phyloP scores from a whole-genome alignment of 495 filamentous ascomycete genomes.

The Lophiotrema nucula region DNA sequence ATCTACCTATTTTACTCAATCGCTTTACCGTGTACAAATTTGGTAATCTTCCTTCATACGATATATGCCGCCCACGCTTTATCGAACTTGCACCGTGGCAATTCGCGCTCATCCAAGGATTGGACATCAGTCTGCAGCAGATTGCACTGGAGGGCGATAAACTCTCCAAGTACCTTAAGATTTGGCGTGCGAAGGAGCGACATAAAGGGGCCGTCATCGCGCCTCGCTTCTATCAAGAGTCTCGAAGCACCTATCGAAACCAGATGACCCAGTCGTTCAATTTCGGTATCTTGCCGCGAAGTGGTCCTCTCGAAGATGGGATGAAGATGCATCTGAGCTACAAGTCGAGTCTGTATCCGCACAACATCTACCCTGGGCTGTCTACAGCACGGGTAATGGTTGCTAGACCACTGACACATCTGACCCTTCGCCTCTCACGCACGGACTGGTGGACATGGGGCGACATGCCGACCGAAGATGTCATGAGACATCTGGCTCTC shows the following conservation, averaged over 20 bases:
- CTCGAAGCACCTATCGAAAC: background rate
- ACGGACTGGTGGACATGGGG: constrained; percentile 29
- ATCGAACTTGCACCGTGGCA: constrained; percentile 18
- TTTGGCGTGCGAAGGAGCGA: background rate
- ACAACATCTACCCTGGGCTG: too few relatives aligned
- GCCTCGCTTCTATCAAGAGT: constrained; percentile 5
- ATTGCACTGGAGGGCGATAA: constrained; percentile 9
- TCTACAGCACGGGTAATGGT: constrained; percentile 8
- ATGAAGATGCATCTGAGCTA: background rate
- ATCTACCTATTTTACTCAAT: constrained; percentile 23
- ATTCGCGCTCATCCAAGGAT: constrained; percentile 20
- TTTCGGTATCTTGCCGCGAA: background rate
- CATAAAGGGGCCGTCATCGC: constrained; percentile 8
- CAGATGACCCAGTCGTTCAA: background rate
- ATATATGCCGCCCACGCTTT: constrained; percentile 1
- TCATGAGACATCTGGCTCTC: constrained; percentile 5
- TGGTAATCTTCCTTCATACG: background rate
- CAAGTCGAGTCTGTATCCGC: background rate
- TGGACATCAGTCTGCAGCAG: constrained; percentile 30
- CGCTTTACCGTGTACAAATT: constrained; percentile 16
- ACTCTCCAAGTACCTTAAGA: background rate
- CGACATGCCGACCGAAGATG: background rate
- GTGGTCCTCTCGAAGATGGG: too few relatives aligned
- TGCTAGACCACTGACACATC: constrained; percentile 16
- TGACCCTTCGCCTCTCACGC: constrained; percentile 22